These are phyloP conservation scores for Teratosphaeria viscida DNA, from an alignment of 2,329 filamentous ascomycete genomes.

Conservation along the genomic window DNA sequence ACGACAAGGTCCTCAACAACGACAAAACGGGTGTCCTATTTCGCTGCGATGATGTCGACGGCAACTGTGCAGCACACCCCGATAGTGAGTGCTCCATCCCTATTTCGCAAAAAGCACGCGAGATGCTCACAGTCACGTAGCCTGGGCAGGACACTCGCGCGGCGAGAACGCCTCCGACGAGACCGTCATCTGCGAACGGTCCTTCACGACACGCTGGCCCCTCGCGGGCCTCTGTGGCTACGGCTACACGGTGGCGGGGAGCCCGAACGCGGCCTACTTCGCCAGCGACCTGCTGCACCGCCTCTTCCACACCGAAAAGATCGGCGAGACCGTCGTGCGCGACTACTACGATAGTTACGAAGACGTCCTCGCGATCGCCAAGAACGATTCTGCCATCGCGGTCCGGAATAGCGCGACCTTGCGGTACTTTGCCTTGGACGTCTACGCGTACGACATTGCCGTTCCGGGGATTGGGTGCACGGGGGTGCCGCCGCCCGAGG, in stretches of 20 bases:
- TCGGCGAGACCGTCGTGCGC: slow-evolving; percentile 50
- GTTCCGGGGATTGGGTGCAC: slow-evolving; percentile 53
- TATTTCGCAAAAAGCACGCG: background rate
- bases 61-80: background rate
- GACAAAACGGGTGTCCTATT: slow-evolving; percentile 50
- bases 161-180: slow-evolving; percentile 54
- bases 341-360: slow-evolving; percentile 53
- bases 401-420: slow-evolving; percentile 51
- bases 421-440: slow-evolving; percentile 60
- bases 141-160: slow-evolving; percentile 59
- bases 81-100: background rate
- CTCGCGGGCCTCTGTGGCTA: slow-evolving; percentile 51
- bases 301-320: slow-evolving; percentile 50
- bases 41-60: slow-evolving; percentile 50
- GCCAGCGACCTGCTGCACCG: slow-evolving; percentile 58
- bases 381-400: slow-evolving; percentile 38
- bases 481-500: slow-evolving; percentile 30
- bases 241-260: slow-evolving; percentile 51
- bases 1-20: slow-evolving; percentile 47
- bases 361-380: slow-evolving; percentile 44
- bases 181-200: slow-evolving; percentile 59
- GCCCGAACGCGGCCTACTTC: slow-evolving; percentile 52
- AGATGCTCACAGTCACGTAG: slow-evolving; percentile 27
- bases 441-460: slow-evolving; percentile 55
- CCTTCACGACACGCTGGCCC: slow-evolving; percentile 47